phyloP scores from a whole-genome alignment of 495 filamentous ascomycete species.

The Thermothielavioides terrestris region DNA sequence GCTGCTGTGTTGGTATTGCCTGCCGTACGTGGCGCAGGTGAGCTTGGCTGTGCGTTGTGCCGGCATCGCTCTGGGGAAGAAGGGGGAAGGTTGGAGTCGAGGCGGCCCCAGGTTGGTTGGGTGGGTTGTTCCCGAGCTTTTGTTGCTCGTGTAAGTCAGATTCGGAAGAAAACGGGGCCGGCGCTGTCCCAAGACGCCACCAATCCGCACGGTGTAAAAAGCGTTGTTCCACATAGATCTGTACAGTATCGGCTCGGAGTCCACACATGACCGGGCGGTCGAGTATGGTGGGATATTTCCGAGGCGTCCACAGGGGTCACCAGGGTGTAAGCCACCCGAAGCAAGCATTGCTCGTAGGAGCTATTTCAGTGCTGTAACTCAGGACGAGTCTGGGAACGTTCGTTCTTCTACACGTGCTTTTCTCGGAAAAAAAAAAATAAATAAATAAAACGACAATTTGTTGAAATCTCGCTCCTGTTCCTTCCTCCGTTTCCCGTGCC shows the following conservation, averaged over 20 bases:
- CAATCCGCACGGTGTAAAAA: background rate
- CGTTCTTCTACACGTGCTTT: no score
- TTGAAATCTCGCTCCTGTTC: background rate
- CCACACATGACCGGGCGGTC: background rate
- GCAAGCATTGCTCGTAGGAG: no score
- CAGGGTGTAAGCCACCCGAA: no score
- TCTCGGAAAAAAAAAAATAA: background rate
- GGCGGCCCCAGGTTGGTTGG: background rate
- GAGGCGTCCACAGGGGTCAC: no score
- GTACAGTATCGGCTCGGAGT: background rate
- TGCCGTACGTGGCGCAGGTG: background rate
- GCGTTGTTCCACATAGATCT: no score
- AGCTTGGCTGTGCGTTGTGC: background rate
- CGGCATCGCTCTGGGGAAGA: constrained; percentile 4
- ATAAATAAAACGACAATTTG: background rate
- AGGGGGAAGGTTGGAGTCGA: no score
- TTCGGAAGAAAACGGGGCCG: background rate
- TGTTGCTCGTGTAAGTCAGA: background rate
- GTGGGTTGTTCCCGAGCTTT: background rate
- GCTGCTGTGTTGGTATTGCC: constrained; percentile 1
- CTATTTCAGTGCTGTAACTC: no score
- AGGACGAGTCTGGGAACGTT: no score
- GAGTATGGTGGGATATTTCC: no score
- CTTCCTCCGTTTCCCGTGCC: background rate
- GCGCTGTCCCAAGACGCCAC: background rate